Evolutionary conservation across 257 asterid species (phyloP).

Genomic region (Petunia axillaris): DNA sequence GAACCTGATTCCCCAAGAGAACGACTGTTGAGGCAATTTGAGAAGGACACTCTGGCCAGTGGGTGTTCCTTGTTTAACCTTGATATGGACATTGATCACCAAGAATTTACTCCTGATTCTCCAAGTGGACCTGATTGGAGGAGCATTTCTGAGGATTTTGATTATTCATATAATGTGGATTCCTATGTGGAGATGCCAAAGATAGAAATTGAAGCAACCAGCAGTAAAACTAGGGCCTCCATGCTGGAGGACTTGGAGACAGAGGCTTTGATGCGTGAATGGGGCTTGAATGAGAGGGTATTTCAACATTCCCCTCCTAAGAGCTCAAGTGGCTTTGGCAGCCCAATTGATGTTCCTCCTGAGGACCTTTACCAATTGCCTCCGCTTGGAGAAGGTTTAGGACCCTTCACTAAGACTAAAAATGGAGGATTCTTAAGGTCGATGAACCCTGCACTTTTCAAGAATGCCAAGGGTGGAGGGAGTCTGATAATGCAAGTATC

Average conservation of each 20-base stretch:
- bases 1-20: slow-evolving; percentile 96
- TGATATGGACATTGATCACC: slow-evolving; percentile 41
- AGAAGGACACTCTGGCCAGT: slow-evolving; percentile 71
- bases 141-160: slow-evolving; percentile 45
- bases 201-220: slow-evolving; percentile 46
- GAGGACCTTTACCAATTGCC: slow-evolving; percentile 68
- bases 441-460: slow-evolving; percentile 78
- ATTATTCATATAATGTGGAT: slow-evolving; percentile 36
- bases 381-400: slow-evolving; percentile 77
- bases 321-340: slow-evolving; percentile 58
- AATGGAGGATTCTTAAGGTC: slow-evolving; percentile 89
- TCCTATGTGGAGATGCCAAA: slow-evolving; percentile 42
- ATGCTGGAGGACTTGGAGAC: slow-evolving; percentile 86
- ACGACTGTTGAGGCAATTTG: slow-evolving; percentile 77
- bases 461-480: slow-evolving; percentile 67
- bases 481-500: slow-evolving; percentile 88
- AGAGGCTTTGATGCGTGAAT: slow-evolving; percentile 80
- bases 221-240: slow-evolving; percentile 54
- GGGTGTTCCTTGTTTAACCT: slow-evolving; percentile 70
- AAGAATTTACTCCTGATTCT: slow-evolving; percentile 33
- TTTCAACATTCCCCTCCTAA: slow-evolving; percentile 71
- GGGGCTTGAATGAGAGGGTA: slow-evolving; percentile 76
- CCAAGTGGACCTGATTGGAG: slow-evolving; percentile 47
- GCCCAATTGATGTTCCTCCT: slow-evolving; percentile 57
- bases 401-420: slow-evolving; percentile 76